A percentile compares a stretch with the other conserved stretches of the same genome.
Evolutionary conservation across 306 rosid species (phyloP).

Genomic region (Acmispon strigosus): DNA sequence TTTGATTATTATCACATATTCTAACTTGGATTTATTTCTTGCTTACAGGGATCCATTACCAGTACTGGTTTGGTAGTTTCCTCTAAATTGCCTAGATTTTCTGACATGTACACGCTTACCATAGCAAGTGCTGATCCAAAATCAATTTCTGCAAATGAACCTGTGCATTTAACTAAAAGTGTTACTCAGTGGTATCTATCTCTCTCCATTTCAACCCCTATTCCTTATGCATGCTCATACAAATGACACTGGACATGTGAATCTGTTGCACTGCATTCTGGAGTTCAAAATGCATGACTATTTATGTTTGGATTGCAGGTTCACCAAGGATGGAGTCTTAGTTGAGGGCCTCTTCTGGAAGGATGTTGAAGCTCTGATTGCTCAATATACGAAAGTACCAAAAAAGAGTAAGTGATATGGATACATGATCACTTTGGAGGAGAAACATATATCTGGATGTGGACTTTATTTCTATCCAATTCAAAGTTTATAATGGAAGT

Average conservation of each 20-base stretch:
- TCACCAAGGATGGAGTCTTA: conserved; percentile 55
- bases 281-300: not conserved
- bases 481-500: conserved; percentile 17
- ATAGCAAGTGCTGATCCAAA: conserved; percentile 61
- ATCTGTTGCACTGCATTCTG: not conserved
- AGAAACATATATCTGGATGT: conserved; percentile 15
- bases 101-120: conserved; percentile 51
- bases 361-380: conserved; percentile 52
- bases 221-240: not conserved
- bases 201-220: not conserved
- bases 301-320: conserved; percentile 39
- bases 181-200: conserved; percentile 41
- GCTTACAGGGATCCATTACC: conserved; percentile 44
- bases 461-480: conserved; percentile 18
- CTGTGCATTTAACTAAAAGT: conserved; percentile 44
- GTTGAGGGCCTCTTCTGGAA: conserved; percentile 62
- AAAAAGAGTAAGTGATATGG: conserved; percentile 42
- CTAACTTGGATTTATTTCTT: not conserved
- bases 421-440: conserved; percentile 7
- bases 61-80: conserved; percentile 53
- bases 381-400: conserved; percentile 39
- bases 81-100: conserved; percentile 60
- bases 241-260: not conserved
- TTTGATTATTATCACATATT: not conserved
- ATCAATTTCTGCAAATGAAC: conserved; percentile 53